Conservation (phyloP, 2,329 filamentous ascomycete species). For the Sodiomyces alkalinus region DNA sequence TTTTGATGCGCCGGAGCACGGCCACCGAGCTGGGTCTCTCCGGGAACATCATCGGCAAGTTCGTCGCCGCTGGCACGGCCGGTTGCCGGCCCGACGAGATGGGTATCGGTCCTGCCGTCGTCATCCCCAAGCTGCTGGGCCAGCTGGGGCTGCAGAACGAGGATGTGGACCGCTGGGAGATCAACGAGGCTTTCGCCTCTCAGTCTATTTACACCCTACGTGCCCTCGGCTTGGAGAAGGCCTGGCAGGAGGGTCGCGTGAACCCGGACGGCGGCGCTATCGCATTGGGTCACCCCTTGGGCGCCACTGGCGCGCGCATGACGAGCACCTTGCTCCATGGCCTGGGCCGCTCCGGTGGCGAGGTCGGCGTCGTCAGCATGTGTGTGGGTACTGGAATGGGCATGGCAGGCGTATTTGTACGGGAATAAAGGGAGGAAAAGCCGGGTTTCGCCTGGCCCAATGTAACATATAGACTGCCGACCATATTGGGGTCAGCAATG, state of each 20-base stretch:
- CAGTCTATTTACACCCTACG: conserved; percentile 57
- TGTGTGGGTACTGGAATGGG: conserved; percentile 76
- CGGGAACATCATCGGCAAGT: conserved; percentile 62
- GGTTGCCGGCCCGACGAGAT: conserved; percentile 85
- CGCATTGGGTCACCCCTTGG: conserved; percentile 82
- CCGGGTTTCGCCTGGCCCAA: no score
- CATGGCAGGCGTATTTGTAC: conserved; percentile 53
- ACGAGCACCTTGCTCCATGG: conserved; percentile 54
- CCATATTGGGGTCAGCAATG: no score
- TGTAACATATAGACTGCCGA: no score
- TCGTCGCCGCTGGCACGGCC: conserved; percentile 58
- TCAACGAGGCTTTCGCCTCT: conserved; percentile 70
- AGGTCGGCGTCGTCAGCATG: conserved; percentile 77
- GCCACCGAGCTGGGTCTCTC: conserved; percentile 58
- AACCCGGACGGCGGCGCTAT: conserved; percentile 92
- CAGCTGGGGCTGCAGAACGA: conserved; percentile 48
- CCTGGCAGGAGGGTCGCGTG: conserved; percentile 50
- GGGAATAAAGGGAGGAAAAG: no score
- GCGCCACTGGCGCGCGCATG: conserved; percentile 76
- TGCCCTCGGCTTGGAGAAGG: conserved; percentile 49
- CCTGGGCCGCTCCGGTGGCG: conserved; percentile 51
- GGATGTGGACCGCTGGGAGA: conserved; percentile 79
- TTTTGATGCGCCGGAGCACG: conserved; percentile 74
- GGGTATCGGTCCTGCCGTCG: conserved; percentile 78
- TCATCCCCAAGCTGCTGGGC: conserved; percentile 67